Conservation (phyloP, 345 rosid genomes). For the Iberis pinnata region DNA sequence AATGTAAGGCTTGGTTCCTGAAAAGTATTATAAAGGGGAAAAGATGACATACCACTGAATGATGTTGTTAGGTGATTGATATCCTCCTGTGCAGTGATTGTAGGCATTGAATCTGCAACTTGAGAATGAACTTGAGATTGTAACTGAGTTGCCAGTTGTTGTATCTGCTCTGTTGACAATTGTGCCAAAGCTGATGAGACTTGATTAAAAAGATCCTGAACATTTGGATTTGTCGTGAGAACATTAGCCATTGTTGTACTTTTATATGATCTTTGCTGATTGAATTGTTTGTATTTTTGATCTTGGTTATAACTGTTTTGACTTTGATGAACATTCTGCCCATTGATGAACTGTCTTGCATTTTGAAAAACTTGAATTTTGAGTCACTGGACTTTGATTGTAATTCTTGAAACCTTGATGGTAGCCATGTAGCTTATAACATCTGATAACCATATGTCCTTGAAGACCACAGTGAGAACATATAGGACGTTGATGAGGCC, state of each 20-base stretch:
- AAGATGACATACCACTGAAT: no score
- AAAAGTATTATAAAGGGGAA: no score
- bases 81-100: background rate
- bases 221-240: background rate
- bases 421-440: background rate
- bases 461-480: background rate
- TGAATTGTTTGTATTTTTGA: no score
- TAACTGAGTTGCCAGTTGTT: background rate
- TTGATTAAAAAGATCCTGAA: background rate
- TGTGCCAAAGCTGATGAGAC: background rate
- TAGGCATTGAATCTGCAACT: background rate
- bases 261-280: no score
- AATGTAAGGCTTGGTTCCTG: background rate
- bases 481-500: background rate
- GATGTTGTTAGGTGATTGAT: background rate
- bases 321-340: no score
- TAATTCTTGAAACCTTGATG: background rate
- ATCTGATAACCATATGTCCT: background rate
- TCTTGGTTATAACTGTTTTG: no score
- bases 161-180: background rate
- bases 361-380: no score
- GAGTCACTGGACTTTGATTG: no score
- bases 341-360: background rate
- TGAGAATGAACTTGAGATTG: background rate
- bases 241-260: background rate